Evolutionary conservation across 768 basidiomycete species (phyloP).

Genomic region (Cystofilobasidium capitatum): DNA sequence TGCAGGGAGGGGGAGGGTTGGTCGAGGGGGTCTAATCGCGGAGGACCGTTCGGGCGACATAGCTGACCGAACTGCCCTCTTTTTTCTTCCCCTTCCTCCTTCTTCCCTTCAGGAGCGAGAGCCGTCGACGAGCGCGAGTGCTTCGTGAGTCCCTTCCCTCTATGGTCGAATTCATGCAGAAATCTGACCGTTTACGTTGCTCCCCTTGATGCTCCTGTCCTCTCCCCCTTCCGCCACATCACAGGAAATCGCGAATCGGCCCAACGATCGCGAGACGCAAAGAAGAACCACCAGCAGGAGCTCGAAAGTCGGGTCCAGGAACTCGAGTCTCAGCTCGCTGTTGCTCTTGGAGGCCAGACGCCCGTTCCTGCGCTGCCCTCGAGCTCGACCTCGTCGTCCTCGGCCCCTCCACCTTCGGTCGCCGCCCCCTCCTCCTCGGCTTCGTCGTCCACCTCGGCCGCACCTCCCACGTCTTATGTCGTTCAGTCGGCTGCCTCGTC

Average conservation of each 20-base stretch:
- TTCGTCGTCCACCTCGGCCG: neutral
- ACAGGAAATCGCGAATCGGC: conserved; percentile 26
- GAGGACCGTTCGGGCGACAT: neutral
- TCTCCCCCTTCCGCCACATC: neutral
- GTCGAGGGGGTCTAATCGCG: neutral
- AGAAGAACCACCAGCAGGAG: conserved; percentile 24
- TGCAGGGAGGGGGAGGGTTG: neutral
- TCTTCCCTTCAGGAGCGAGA: conserved; percentile 16
- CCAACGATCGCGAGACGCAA: conserved; percentile 26
- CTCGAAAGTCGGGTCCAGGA: conserved; percentile 20
- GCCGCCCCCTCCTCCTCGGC: conserved; percentile 3
- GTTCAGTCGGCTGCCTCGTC: neutral
- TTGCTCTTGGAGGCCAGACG: neutral
- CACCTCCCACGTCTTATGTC: neutral
- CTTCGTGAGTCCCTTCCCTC: conserved; percentile 18
- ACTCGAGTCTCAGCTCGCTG: conserved; percentile 16
- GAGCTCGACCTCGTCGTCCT: neutral
- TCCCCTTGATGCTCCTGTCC: neutral
- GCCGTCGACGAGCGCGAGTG: conserved; percentile 22
- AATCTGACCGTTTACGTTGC: neutral
- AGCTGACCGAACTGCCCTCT: neutral
- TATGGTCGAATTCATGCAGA: neutral
- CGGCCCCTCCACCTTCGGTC: neutral
- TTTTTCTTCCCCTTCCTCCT: neutral
- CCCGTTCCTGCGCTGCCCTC: no score